Evolutionary conservation across 2,329 filamentous ascomycete genomes (phyloP).

Genomic region (Zarea fungicola): DNA sequence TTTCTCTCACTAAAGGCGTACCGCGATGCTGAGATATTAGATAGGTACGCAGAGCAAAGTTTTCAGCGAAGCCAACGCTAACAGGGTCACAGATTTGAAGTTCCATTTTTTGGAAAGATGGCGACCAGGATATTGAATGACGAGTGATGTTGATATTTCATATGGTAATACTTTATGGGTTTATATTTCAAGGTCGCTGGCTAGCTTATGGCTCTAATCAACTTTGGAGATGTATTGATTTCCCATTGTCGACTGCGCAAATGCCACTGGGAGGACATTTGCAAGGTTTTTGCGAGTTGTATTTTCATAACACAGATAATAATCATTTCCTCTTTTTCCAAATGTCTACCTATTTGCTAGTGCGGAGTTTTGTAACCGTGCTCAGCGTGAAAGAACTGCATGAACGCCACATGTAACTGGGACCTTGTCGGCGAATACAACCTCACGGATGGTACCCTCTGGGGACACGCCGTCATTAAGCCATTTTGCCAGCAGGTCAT

Average conservation of each 20-base stretch:
- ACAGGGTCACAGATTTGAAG: constrained; percentile 58
- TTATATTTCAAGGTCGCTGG: no score
- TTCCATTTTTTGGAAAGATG: constrained; percentile 79
- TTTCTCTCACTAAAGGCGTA: constrained; percentile 78
- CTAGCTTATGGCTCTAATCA: no score
- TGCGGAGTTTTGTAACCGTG: no score
- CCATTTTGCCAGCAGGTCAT: constrained; percentile 75
- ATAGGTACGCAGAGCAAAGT: constrained; percentile 41
- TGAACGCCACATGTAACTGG: constrained; percentile 42
- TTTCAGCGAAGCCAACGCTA: constrained; percentile 17
- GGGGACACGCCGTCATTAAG: constrained; percentile 48
- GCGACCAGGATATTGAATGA: constrained; percentile 90
- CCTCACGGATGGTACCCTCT: constrained; percentile 41
- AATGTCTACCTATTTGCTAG: no score
- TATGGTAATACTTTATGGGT: background rate
- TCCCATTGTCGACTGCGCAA: no score
- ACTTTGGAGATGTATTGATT: no score
- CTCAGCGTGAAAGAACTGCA: constrained; percentile 44
- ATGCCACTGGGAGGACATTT: no score
- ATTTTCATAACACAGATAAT: no score
- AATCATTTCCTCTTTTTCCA: no score
- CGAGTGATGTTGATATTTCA: constrained; percentile 44
- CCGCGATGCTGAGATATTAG: constrained; percentile 66
- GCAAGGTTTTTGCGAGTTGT: no score
- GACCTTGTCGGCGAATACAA: constrained; percentile 46